phyloP scores from a whole-genome alignment of 306 rosid species.

The Fragaria ananassa region DNA sequence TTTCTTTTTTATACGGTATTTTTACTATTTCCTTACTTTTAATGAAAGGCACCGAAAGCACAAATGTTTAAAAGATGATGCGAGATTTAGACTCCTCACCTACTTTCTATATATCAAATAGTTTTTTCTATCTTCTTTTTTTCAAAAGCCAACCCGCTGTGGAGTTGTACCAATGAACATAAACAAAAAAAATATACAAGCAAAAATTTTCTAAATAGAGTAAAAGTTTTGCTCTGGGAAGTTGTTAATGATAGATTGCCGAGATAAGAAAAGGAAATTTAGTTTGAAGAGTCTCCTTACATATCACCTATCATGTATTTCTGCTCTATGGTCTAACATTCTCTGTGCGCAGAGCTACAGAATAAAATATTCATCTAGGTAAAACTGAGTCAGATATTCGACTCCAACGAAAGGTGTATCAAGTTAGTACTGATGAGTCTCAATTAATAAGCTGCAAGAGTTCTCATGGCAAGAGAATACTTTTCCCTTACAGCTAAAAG shows the following conservation, averaged over 20 bases:
- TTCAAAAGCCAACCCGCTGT: no score
- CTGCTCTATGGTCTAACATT: not conserved
- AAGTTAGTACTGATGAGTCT: not conserved
- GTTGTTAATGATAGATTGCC: no score
- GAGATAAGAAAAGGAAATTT: no score
- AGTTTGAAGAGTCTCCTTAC: not conserved
- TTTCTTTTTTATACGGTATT: not conserved
- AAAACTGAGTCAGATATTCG: not conserved
- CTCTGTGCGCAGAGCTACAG: not conserved
- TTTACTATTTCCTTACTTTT: not conserved
- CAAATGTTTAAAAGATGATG: no score
- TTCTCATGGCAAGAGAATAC: not conserved
- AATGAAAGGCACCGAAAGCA: not conserved
- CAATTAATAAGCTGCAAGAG: not conserved
- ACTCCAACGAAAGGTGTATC: not conserved
- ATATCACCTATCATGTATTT: not conserved
- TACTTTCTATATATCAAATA: no score
- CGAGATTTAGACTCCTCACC: no score
- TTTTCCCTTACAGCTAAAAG: not conserved
- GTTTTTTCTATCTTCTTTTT: no score
- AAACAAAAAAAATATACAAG: no score
- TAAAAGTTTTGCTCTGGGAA: no score
- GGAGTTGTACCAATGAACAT: no score
- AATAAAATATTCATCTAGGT: not conserved
- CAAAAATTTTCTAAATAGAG: no score